Conservation (phyloP, 1,284 basidiomycete genomes). For the Boletellus sp. region DNA sequence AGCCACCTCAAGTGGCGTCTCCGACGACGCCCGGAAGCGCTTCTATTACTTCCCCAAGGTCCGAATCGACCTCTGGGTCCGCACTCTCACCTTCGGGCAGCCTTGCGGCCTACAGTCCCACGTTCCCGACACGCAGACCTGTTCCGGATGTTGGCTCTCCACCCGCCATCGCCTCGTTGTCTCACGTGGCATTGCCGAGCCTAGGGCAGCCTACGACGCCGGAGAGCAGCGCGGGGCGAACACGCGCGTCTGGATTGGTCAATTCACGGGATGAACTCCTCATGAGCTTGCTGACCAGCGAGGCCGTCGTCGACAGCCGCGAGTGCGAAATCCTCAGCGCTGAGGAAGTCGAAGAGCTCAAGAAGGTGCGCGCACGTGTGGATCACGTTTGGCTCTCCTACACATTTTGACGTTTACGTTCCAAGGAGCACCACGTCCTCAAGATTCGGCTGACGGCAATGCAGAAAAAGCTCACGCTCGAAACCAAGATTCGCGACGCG, state of each 20-base stretch:
- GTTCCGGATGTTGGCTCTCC: conserved; percentile 34
- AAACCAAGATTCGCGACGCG: conserved; percentile 80
- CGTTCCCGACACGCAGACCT: conserved; percentile 30
- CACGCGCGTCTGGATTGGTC: conserved; percentile 41
- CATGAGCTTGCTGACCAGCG: conserved; percentile 79
- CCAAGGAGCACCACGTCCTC: conserved; percentile 67
- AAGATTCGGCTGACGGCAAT: conserved; percentile 58
- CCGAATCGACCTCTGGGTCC: conserved; percentile 15
- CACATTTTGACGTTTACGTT: conserved; percentile 1
- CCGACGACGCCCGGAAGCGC: conserved; percentile 23
- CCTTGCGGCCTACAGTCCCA: conserved; percentile 24
- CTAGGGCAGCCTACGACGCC: conserved; percentile 30
- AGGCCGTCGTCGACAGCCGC: conserved; percentile 81
- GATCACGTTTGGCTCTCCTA: not conserved
- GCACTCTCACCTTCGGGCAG: conserved; percentile 22
- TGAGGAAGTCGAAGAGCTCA: conserved; percentile 88
- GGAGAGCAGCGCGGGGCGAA: conserved; percentile 34
- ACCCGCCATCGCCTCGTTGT: conserved; percentile 36
- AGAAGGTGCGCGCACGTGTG: conserved; percentile 62
- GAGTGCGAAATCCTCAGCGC: conserved; percentile 71
- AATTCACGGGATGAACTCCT: conserved; percentile 74
- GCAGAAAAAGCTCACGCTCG: conserved; percentile 66
- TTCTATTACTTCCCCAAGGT: conserved; percentile 24
- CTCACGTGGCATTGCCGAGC: conserved; percentile 28
- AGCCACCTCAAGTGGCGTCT: conserved; percentile 27